phyloP scores from a whole-genome alignment of 2,329 filamentous ascomycete species.

The Clarireedia homoeocarpa region DNA sequence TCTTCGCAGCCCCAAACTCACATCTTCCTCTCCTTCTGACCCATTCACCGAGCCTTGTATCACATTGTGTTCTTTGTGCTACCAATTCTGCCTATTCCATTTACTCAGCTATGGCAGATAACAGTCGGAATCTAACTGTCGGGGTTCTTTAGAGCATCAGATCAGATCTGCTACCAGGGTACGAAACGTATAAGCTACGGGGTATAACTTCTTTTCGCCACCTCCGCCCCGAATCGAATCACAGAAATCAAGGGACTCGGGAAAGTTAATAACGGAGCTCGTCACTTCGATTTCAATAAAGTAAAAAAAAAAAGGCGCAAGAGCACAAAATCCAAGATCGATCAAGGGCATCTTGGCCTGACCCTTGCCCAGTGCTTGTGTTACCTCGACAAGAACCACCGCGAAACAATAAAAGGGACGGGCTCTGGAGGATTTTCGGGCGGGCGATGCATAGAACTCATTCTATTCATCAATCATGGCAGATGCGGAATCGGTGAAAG shows the following conservation, averaged over 20 bases:
- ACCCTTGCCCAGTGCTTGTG: neutral
- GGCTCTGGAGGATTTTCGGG: neutral
- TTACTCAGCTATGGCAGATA: neutral
- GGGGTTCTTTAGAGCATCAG: neutral
- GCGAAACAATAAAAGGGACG: neutral
- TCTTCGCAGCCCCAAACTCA: too few relatives aligned
- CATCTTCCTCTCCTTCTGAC: neutral
- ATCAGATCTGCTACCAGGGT: too few relatives aligned
- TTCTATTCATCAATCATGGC: slow-evolving; percentile 5
- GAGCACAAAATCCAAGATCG: too few relatives aligned
- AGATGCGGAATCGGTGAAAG: neutral
- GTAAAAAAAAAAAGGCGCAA: too few relatives aligned
- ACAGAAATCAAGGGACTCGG: too few relatives aligned
- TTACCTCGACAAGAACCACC: neutral
- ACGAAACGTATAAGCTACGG: too few relatives aligned
- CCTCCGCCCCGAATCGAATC: too few relatives aligned
- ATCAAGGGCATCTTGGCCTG: too few relatives aligned
- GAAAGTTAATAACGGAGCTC: too few relatives aligned
- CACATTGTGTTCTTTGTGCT: slow-evolving; percentile 3
- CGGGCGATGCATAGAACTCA: slow-evolving; percentile 1
- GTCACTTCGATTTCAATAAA: too few relatives aligned
- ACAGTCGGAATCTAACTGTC: neutral
- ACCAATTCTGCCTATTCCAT: slow-evolving; percentile 4
- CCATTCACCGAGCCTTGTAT: neutral
- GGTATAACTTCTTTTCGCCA: too few relatives aligned